A percentile compares a stretch with the other conserved stretches of the same genome.
These are phyloP conservation scores for Quillaja saponaria DNA, from an alignment of 306 rosid genomes.

Conservation along the genomic window DNA sequence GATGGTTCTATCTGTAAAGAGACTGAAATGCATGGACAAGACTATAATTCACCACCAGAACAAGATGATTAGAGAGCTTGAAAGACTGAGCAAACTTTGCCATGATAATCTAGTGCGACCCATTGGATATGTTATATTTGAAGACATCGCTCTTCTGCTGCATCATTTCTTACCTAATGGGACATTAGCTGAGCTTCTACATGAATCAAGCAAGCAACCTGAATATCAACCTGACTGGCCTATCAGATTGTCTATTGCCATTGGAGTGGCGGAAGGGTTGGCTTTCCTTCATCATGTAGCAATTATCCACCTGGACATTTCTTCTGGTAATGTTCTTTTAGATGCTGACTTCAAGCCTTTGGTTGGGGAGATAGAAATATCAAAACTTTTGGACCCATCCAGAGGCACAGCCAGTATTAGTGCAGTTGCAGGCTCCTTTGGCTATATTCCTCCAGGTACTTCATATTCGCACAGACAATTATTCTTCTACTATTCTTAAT, in stretches of 20 bases:
- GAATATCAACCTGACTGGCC: slow-evolving; percentile 96
- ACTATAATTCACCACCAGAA: slow-evolving; percentile 91
- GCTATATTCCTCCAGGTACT: slow-evolving; percentile 97
- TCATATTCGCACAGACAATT: slow-evolving; percentile 17
- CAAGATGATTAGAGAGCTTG: slow-evolving; percentile 97
- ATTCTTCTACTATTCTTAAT: slow-evolving; percentile 16
- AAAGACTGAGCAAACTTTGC: slow-evolving; percentile 83
- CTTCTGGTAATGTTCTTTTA: slow-evolving; percentile 80
- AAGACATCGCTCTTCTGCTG: slow-evolving; percentile 92
- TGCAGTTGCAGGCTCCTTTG: slow-evolving; percentile 98
- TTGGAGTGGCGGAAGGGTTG: slow-evolving; percentile 92
- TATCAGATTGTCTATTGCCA: slow-evolving; percentile 74
- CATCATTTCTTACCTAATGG: slow-evolving; percentile 83
- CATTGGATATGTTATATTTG: slow-evolving; percentile 88
- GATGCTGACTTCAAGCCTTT: slow-evolving; percentile 82
- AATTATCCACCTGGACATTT: slow-evolving; percentile 93
- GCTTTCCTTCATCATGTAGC: slow-evolving; percentile 95
- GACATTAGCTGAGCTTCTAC: slow-evolving; percentile 88
- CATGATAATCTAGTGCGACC: slow-evolving; percentile 88
- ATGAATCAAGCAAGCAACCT: slow-evolving; percentile 65
- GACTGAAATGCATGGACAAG: slow-evolving; percentile 92
- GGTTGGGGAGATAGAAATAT: slow-evolving; percentile 94
- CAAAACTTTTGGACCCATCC: slow-evolving; percentile 93
- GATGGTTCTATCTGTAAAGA: slow-evolving; percentile 76
- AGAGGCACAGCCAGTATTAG: slow-evolving; percentile 96